phyloP scores from a whole-genome alignment of 2,329 filamentous ascomycete species.

The Neofusicoccum sp. region DNA sequence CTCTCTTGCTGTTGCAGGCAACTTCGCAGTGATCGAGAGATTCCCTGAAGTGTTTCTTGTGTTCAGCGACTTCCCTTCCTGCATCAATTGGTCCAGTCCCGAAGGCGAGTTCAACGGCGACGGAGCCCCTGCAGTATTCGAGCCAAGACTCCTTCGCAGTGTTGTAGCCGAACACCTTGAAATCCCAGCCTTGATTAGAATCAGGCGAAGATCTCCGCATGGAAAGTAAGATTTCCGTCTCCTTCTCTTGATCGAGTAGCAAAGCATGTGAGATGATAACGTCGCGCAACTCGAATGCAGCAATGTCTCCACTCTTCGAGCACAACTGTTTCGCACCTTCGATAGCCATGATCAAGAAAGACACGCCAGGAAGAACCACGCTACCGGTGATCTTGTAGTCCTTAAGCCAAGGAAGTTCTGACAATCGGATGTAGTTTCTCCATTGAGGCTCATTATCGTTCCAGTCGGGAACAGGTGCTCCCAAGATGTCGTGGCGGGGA shows the following conservation, averaged over 20 bases:
- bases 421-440: slow-evolving; percentile 41
- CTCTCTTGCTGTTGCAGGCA: neutral
- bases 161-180: neutral
- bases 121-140: neutral
- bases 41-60: neutral
- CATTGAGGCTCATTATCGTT: slow-evolving; percentile 38
- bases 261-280: slow-evolving; percentile 2
- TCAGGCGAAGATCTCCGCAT: neutral
- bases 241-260: neutral
- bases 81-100: neutral
- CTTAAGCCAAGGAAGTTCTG: slow-evolving; percentile 46
- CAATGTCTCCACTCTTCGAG: neutral
- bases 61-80: neutral
- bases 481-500: slow-evolving; percentile 27
- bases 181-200: neutral
- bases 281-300: slow-evolving; percentile 1
- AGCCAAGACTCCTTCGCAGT: neutral
- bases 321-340: neutral
- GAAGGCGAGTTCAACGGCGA: neutral
- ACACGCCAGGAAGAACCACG: neutral
- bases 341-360: neutral
- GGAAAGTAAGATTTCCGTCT: neutral
- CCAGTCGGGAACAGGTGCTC: slow-evolving; percentile 30
- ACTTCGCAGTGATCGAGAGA: slow-evolving; percentile 1
- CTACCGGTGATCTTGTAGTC: slow-evolving; percentile 39